These are phyloP conservation scores for Oxyria digyna DNA, from an alignment of 148 eudicot genomes.

Conservation along the genomic window DNA sequence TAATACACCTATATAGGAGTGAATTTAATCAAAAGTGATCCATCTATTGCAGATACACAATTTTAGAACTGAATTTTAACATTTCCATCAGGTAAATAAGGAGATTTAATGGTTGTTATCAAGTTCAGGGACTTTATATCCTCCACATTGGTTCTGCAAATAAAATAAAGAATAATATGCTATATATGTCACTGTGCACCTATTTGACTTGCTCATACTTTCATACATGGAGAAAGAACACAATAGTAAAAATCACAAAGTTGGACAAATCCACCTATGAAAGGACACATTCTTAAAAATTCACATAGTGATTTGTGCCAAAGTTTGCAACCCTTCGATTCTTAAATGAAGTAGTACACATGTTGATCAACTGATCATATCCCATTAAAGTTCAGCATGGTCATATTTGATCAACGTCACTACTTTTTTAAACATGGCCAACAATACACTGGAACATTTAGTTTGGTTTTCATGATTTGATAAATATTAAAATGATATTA, in stretches of 20 bases:
- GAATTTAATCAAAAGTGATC: too few relatives aligned
- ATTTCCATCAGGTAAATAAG: constrained; percentile 84
- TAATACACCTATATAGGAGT: too few relatives aligned
- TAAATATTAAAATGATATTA: too few relatives aligned
- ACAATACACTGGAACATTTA: neutral
- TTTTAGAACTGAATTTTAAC: too few relatives aligned
- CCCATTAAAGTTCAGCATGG: too few relatives aligned
- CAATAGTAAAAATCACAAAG: too few relatives aligned
- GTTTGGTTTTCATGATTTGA: neutral
- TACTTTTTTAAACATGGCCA: too few relatives aligned
- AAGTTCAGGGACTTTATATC: constrained; percentile 63
- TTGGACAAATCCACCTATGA: too few relatives aligned
- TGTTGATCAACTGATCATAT: too few relatives aligned
- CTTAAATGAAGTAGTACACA: neutral
- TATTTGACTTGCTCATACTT: neutral
- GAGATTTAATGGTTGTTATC: constrained; percentile 81
- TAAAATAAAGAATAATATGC: neutral
- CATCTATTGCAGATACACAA: too few relatives aligned
- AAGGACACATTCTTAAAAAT: too few relatives aligned
- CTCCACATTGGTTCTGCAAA: constrained; percentile 63
- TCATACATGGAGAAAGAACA: neutral
- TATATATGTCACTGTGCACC: neutral
- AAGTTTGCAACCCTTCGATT: neutral
- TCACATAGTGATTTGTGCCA: neutral
- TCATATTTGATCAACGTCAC: too few relatives aligned